A percentile compares a stretch with the other conserved stretches of the same genome.
These are phyloP conservation scores for Takakia lepidozioides DNA, from an alignment of 225 moss, liverwort and hornwort genomes.

Conservation along the genomic window DNA sequence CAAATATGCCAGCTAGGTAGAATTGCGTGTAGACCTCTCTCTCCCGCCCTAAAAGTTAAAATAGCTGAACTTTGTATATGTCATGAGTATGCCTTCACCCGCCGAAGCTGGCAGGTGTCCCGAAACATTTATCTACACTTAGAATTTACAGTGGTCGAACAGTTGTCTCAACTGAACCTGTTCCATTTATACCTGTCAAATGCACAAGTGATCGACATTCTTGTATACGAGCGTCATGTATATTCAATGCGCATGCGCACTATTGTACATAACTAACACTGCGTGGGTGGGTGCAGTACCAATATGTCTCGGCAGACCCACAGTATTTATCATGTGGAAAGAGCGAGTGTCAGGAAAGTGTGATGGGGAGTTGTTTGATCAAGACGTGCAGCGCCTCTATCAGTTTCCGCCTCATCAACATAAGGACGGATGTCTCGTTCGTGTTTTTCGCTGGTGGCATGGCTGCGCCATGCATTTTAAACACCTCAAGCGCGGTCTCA, in stretches of 20 bases:
- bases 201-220: background rate
- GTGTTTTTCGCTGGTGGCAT: conserved; percentile 44
- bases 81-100: no score
- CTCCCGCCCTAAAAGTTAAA: no score
- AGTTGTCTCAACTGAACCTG: background rate
- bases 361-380: conserved; percentile 5
- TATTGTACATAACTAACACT: no score
- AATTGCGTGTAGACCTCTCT: no score
- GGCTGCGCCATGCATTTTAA: conserved; percentile 31
- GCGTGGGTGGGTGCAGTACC: conserved; percentile 59
- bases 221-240: background rate
- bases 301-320: conserved; percentile 27
- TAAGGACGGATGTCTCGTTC: conserved; percentile 36
- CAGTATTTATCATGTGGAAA: conserved; percentile 28
- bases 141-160: background rate
- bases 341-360: conserved; percentile 3
- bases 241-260: background rate
- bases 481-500: conserved; percentile 14
- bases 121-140: no score
- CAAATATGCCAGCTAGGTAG: background rate
- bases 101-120: no score
- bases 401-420: conserved; percentile 62
- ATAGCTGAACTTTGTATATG: no score
- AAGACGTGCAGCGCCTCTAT: conserved; percentile 42
- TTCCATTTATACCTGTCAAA: background rate